phyloP scores from a whole-genome alignment of 2,329 filamentous ascomycete species.

The Ophiostoma quercus region DNA sequence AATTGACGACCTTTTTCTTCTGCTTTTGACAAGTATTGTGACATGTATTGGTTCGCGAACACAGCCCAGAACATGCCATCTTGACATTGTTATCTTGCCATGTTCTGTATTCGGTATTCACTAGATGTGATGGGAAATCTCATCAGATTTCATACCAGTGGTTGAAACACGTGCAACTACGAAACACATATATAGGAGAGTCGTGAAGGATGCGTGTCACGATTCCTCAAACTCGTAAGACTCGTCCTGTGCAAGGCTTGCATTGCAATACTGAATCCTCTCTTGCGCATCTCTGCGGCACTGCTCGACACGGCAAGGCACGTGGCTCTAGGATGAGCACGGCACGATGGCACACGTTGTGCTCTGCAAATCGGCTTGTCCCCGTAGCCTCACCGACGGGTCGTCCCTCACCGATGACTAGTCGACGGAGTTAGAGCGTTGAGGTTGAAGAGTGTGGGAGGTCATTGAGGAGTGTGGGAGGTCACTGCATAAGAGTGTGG shows the following conservation, averaged over 20 bases:
- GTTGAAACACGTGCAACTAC: not conserved
- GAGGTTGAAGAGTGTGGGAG: not conserved
- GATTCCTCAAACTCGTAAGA: not conserved
- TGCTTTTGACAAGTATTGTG: not conserved
- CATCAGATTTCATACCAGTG: not conserved
- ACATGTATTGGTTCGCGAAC: not conserved
- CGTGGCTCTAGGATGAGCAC: not conserved
- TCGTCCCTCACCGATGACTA: not conserved
- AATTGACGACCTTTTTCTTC: conserved; percentile 13
- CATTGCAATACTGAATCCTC: not conserved
- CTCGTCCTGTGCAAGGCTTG: too few species aligned
- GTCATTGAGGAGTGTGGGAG: too few species aligned
- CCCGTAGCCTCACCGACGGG: not conserved
- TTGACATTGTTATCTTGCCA: not conserved
- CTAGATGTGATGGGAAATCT: not conserved
- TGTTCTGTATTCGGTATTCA: not conserved
- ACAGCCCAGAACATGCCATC: not conserved
- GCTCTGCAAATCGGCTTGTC: not conserved
- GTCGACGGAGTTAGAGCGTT: not conserved
- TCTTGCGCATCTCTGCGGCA: not conserved
- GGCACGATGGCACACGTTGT: not conserved
- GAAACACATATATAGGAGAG: not conserved
- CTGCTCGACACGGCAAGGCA: not conserved
- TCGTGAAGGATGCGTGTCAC: not conserved
- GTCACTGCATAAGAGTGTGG: not conserved